phyloP scores from a whole-genome alignment of 306 rosid genomes.

The Quercus agrifolia region DNA sequence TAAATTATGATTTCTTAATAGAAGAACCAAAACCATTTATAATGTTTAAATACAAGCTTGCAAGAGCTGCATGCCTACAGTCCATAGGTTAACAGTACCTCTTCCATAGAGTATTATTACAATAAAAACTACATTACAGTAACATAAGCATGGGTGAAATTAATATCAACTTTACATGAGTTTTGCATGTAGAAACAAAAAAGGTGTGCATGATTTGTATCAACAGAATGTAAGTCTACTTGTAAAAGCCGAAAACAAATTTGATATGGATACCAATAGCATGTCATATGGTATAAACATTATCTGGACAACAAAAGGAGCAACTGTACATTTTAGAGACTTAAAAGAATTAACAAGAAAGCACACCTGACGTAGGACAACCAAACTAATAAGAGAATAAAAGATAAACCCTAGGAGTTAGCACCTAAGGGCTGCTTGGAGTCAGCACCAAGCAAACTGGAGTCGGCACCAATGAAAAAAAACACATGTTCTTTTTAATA shows the following conservation, averaged over 20 bases:
- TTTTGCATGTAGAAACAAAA: background rate
- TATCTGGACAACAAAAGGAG: conserved; percentile 11
- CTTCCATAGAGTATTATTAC: background rate
- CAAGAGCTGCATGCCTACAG: background rate
- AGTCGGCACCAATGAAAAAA: no score
- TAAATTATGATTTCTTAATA: background rate
- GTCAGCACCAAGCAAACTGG: no score
- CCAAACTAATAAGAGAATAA: no score
- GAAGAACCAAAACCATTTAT: background rate
- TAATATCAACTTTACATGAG: background rate
- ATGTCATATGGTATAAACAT: background rate
- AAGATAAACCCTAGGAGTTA: no score
- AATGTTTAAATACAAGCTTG: background rate
- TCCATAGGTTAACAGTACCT: background rate
- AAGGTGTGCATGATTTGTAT: background rate
- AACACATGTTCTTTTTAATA: no score
- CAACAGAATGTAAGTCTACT: background rate
- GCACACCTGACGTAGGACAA: conserved; percentile 33
- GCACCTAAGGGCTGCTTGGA: no score
- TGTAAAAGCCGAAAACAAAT: background rate
- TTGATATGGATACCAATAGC: background rate
- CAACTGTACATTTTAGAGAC: background rate
- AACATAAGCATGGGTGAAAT: background rate
- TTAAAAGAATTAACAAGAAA: background rate
- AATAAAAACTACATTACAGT: background rate